A percentile compares a stretch with the other conserved stretches of the same genome.
Conservation (phyloP, 805 yeast species). For the Candida broadrunensis region DNA sequence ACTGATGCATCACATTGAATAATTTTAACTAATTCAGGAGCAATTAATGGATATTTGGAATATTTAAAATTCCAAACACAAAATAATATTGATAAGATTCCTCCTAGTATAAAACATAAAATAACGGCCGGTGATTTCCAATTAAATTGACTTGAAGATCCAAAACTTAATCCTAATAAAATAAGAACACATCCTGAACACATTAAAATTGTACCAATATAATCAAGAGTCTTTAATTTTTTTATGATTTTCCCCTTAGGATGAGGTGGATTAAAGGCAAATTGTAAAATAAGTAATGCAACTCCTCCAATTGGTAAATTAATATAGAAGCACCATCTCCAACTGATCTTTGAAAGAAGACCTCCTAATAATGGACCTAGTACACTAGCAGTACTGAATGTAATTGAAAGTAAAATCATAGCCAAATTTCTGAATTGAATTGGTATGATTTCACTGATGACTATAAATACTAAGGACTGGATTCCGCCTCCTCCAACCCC, state of each 20-base stretch:
- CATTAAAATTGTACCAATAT: constrained; percentile 40
- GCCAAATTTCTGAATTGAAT: constrained; percentile 50
- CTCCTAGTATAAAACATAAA: constrained; percentile 45
- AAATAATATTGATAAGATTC: constrained; percentile 27
- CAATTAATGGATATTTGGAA: constrained; percentile 43
- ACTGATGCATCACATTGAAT: constrained; percentile 35
- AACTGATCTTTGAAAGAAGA: constrained; percentile 48
- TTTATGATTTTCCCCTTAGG: constrained; percentile 30
- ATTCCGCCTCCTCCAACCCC: constrained; percentile 65
- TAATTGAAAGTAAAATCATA: constrained; percentile 52
- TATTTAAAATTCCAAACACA: constrained; percentile 36
- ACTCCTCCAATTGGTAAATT: constrained; percentile 64
- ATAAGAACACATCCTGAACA: constrained; percentile 42
- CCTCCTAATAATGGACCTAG: constrained; percentile 56
- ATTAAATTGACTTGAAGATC: constrained; percentile 34
- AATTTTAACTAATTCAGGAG: constrained; percentile 34
- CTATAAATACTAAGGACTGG: constrained; percentile 47
- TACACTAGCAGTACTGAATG: constrained; percentile 48
- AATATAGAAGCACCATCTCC: constrained; percentile 77
- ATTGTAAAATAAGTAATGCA: constrained; percentile 33
- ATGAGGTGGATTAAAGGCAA: constrained; percentile 44
- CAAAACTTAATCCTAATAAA: constrained; percentile 49
- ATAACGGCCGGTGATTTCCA: constrained; percentile 57
- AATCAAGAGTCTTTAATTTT: constrained; percentile 45
- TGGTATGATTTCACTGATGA: constrained; percentile 56